A percentile compares a stretch with the other conserved stretches of the same genome.
phyloP scores from a whole-genome alignment of 495 filamentous ascomycete genomes.

The Xylaria grammica region DNA sequence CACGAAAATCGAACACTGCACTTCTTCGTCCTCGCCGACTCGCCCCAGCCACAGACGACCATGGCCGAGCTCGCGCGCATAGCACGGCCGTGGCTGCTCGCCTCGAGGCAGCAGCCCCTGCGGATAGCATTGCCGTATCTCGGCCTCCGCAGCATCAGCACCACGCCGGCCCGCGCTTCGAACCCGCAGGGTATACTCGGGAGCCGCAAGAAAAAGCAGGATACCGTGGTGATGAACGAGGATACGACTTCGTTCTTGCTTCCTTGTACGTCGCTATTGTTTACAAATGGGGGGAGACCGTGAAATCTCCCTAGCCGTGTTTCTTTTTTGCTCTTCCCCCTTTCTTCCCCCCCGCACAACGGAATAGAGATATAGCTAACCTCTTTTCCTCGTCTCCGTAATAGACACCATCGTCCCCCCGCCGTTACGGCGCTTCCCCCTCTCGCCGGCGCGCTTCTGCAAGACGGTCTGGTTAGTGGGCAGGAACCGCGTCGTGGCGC shows the following conservation, averaged over 20 bases:
- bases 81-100: conserved; percentile 21
- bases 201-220: conserved; percentile 32
- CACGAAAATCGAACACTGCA: neutral
- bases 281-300: no score
- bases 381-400: neutral
- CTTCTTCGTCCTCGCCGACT: neutral
- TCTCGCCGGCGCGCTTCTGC: conserved; percentile 27
- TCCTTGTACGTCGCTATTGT: conserved; percentile 18
- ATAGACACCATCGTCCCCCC: conserved; percentile 32
- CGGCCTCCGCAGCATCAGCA: conserved; percentile 19
- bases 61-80: conserved; percentile 19
- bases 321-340: neutral
- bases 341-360: neutral
- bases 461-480: conserved; percentile 28
- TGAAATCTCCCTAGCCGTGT: no score
- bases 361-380: neutral
- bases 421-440: conserved; percentile 33
- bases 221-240: conserved; percentile 81
- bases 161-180: conserved; percentile 44
- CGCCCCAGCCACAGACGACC: neutral
- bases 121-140: neutral
- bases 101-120: neutral
- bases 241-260: conserved; percentile 63
- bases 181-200: conserved; percentile 61
- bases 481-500: conserved; percentile 13